Evolutionary conservation across 1,284 basidiomycete genomes (phyloP).

Genomic region (Athelia sp.): DNA sequence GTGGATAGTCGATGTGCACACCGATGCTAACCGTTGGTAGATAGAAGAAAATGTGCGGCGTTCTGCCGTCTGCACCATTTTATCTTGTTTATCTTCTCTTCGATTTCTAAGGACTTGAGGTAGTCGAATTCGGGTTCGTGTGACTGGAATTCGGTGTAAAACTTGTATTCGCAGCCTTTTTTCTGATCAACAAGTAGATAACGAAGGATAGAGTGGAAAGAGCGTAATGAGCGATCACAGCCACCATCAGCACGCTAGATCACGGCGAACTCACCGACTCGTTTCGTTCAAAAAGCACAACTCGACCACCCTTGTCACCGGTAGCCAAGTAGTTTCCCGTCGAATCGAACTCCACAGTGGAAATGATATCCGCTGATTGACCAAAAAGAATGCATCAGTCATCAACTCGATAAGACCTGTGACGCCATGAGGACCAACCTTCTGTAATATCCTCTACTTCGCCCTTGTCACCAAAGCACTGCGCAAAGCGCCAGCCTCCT

Average conservation of each 20-base stretch:
- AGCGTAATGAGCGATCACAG: slow-evolving; percentile 11
- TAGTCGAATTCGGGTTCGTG: slow-evolving; percentile 99
- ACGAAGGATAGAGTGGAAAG: slow-evolving; percentile 7
- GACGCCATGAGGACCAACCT: slow-evolving; percentile 42
- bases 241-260: slow-evolving; percentile 21
- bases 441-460: slow-evolving; percentile 99
- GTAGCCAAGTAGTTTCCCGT: slow-evolving; percentile 99
- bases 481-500: slow-evolving; percentile 96
- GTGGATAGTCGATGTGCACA: slow-evolving; percentile 4
- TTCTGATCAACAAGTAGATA: slow-evolving; percentile 51
- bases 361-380: slow-evolving; percentile 91
- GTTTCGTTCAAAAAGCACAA: slow-evolving; percentile 98
- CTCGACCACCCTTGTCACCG: slow-evolving; percentile 98
- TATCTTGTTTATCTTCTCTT: slow-evolving; percentile 99
- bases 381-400: slow-evolving; percentile 7
- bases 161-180: slow-evolving; percentile 99
- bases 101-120: slow-evolving; percentile 98
- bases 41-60: slow-evolving; percentile 93
- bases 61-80: slow-evolving; percentile 99
- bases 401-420: neutral
- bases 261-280: slow-evolving; percentile 72
- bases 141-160: slow-evolving; percentile 99
- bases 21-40: slow-evolving; percentile 80
- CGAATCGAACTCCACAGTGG: slow-evolving; percentile 99
- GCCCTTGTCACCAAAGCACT: slow-evolving; percentile 99